Conservation (phyloP, 441 rosid genomes). For the Erodium moschatum region DNA sequence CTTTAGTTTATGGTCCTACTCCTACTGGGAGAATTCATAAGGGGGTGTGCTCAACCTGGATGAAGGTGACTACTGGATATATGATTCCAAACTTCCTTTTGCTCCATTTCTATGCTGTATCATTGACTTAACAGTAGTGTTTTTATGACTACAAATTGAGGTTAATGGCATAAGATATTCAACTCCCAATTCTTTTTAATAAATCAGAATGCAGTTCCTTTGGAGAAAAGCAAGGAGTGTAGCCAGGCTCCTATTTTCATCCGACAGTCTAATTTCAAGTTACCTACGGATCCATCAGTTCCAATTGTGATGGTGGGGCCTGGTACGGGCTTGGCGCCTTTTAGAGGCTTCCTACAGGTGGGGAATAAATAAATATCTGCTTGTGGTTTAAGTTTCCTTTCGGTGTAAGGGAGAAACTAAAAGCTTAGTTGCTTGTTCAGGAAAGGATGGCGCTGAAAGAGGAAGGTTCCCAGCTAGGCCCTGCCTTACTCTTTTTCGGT, state of each 20-base stretch:
- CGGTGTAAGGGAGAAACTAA: neutral
- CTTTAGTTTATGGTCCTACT: conserved; percentile 67
- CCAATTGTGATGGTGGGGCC: conserved; percentile 62
- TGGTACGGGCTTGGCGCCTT: conserved; percentile 70
- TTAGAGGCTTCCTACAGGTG: conserved; percentile 64
- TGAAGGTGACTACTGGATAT: conserved; percentile 47
- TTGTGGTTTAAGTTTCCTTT: neutral
- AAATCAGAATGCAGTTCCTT: conserved; percentile 54
- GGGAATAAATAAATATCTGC: neutral
- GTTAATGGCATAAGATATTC: neutral
- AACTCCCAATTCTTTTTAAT: neutral
- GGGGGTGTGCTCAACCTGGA: conserved; percentile 90
- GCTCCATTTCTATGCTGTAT: neutral
- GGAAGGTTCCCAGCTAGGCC: conserved; percentile 45
- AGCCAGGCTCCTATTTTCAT: conserved; percentile 54
- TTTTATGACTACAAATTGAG: neutral
- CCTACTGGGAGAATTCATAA: conserved; percentile 80
- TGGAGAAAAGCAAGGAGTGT: conserved; percentile 47
- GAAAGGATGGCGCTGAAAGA: conserved; percentile 53
- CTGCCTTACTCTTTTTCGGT: conserved; percentile 53
- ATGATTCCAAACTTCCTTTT: neutral
- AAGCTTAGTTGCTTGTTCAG: conserved; percentile 26
- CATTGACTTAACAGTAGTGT: neutral
- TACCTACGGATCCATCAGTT: conserved; percentile 42
- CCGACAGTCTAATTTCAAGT: conserved; percentile 50